Percentiles rank a stretch among this genome's conserved stretches.
These are phyloP conservation scores for Saccharomyces kudriavzevii DNA, from an alignment of 805 yeast genomes.

Conservation along the genomic window DNA sequence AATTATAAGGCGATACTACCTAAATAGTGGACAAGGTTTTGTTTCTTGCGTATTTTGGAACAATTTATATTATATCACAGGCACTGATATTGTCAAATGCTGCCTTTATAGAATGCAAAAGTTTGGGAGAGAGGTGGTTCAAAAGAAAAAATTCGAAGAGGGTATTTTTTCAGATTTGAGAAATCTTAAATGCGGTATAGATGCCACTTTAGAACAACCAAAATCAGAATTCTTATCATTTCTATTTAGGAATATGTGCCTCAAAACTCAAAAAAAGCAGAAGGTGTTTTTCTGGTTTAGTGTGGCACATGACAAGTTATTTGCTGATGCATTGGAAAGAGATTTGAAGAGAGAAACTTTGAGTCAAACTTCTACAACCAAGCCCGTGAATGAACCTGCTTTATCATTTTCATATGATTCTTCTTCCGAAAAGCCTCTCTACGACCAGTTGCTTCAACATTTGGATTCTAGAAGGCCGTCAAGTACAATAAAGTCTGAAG, in stretches of 20 bases:
- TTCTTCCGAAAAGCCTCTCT: conserved; percentile 33
- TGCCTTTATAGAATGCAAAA: conserved; percentile 81
- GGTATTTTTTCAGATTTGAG: conserved; percentile 90
- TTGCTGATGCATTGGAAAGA: conserved; percentile 88
- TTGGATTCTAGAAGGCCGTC: conserved; percentile 27
- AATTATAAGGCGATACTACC: conserved; percentile 72
- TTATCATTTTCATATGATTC: conserved; percentile 63
- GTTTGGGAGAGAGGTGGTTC: conserved; percentile 77
- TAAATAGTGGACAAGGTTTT: conserved; percentile 84
- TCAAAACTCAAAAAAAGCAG: conserved; percentile 92
- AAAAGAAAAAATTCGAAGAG: conserved; percentile 92
- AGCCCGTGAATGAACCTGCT: conserved; percentile 70
- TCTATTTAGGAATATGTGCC: conserved; percentile 74
- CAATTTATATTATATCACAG: conserved; percentile 80
- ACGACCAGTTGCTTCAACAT: conserved; percentile 45
- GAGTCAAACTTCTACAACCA: conserved; percentile 61
- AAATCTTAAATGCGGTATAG: conserved; percentile 73
- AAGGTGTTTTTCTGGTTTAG: conserved; percentile 95
- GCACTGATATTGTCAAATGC: conserved; percentile 92
- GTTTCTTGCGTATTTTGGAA: conserved; percentile 93
- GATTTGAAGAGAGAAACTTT: conserved; percentile 72
- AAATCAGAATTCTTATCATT: conserved; percentile 78
- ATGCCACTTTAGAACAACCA: conserved; percentile 83
- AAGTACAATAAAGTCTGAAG: background rate
- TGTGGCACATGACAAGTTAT: conserved; percentile 86